Conservation (phyloP, 345 rosid genomes). For the Moringa oleifera region DNA sequence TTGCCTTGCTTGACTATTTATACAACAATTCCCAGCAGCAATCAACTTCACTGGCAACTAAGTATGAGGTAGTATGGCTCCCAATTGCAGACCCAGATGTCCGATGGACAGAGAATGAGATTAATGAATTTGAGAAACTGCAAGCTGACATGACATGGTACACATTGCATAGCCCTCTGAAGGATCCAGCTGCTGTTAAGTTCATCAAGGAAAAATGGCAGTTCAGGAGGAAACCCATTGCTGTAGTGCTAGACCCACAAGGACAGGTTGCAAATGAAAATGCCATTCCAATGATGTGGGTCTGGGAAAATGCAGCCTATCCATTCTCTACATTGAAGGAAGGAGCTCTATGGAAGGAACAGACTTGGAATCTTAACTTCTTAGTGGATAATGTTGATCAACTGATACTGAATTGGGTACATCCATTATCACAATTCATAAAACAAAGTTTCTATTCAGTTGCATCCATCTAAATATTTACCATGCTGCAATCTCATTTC, state of each 20-base stretch:
- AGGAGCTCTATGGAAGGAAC: constrained; percentile 57
- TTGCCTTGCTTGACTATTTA: constrained; percentile 43
- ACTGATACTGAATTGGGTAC: constrained; percentile 43
- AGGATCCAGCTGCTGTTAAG: constrained; percentile 43
- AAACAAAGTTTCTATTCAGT: not conserved
- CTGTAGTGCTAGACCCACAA: constrained; percentile 73
- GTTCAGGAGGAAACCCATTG: constrained; percentile 55
- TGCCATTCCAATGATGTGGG: constrained; percentile 84
- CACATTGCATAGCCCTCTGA: constrained; percentile 48
- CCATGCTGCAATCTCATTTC: not conserved
- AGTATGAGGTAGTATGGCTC: constrained; percentile 76
- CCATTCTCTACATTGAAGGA: constrained; percentile 67
- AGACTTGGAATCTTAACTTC: constrained; percentile 55
- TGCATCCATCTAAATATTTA: not conserved
- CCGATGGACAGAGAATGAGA: constrained; percentile 37
- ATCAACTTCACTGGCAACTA: constrained; percentile 23
- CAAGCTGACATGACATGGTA: constrained; percentile 72
- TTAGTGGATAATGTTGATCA: constrained; percentile 48
- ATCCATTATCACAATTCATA: not conserved
- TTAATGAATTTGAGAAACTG: constrained; percentile 43
- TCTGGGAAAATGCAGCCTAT: constrained; percentile 65
- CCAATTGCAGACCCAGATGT: constrained; percentile 47
- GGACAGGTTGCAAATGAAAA: constrained; percentile 66
- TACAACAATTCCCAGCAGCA: constrained; percentile 45
- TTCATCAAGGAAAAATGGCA: constrained; percentile 63